Base-by-base conservation (phyloP, 441 rosid species). In the Bocquillonia castaneifolia region DNA sequence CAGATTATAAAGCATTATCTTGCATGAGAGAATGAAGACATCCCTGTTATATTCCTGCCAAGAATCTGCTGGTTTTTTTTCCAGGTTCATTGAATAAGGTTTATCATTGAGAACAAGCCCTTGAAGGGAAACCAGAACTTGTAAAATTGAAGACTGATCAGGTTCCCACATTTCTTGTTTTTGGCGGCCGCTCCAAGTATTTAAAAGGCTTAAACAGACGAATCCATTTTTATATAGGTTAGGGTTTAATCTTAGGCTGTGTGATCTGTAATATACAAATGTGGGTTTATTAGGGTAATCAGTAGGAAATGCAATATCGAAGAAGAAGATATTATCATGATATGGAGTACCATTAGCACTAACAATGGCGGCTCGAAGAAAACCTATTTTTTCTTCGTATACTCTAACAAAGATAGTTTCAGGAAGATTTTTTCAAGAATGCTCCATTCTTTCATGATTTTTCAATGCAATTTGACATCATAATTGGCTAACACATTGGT, bases 21-120 rank as follows among this genome's bases (percentile, higher is more conserved):
- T 60, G 69, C 87, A 81, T 17, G 80, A 80, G 8, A 70, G 54
- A 0, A 72, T 7, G 51, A 78, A 81, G 6, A 67, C 82, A 0
- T 73, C 57, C 58, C 71, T 82, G 3, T 40, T 83, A 20, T 80
- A 85, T 18, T 34, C 13, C 22, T 54, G 15, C 18, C 18, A 54
- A 3, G 18, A 51, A 29, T 29, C 1, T 1, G 42, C 10, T 32
- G 40, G 13, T 1, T 6, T 7, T 6, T 1, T 1, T 18, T 20
- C 12, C 42, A 17, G 74, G 75, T 22, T 73, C 72, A 9, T 72
- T 77, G 58, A 44, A 77, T 55, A 73, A 18, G 74, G 77, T 18
- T 66, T 60, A 3, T 37, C 32, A 23, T 67, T 71, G 1, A 68
- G 74, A 3, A 74, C 75, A 6, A 64, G 75, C 10, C 58, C 80